A percentile compares a stretch with the other conserved stretches of the same genome.
Conservation (phyloP, 179 eudicot genomes). For the Pouteria campechiana region DNA sequence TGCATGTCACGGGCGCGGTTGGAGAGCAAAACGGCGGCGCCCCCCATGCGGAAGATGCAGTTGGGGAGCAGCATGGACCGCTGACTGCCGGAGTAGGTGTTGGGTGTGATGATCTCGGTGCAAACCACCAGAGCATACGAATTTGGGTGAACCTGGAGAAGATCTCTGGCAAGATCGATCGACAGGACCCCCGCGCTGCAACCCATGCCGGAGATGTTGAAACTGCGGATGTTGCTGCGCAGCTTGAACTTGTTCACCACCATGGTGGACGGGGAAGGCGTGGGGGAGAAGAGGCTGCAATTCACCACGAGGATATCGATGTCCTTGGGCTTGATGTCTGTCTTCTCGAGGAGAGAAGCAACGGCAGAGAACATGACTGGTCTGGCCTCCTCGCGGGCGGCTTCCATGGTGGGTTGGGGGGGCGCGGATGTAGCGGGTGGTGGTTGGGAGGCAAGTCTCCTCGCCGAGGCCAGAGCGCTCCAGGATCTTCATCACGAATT, state of each 20-base stretch:
- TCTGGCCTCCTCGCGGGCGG: slow-evolving; percentile 26
- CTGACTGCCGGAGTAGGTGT: slow-evolving; percentile 10
- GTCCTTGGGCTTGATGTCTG: slow-evolving; percentile 18
- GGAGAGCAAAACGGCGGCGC: slow-evolving; percentile 17
- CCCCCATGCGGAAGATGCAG: slow-evolving; percentile 19
- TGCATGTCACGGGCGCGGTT: slow-evolving; percentile 3
- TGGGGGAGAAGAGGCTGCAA: slow-evolving; percentile 37
- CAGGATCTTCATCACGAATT: slow-evolving; percentile 21
- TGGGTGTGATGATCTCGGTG: slow-evolving; percentile 10
- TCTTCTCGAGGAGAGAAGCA: slow-evolving; percentile 20
- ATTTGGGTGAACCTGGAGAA: slow-evolving; percentile 12
- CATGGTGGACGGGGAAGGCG: slow-evolving; percentile 39
- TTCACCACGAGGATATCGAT: slow-evolving; percentile 37
- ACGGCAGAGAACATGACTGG: slow-evolving; percentile 27
- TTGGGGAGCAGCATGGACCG: slow-evolving; percentile 19
- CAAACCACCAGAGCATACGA: slow-evolving; percentile 13
- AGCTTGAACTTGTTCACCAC: slow-evolving; percentile 28
- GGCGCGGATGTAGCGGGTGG: slow-evolving; percentile 27
- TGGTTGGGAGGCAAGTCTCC: slow-evolving; percentile 34
- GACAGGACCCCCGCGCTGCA: slow-evolving; percentile 19
- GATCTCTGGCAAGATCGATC: slow-evolving; percentile 8
- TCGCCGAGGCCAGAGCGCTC: slow-evolving; percentile 47
- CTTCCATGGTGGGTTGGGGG: slow-evolving; percentile 24
- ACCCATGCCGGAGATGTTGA: slow-evolving; percentile 19
- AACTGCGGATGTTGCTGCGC: slow-evolving; percentile 12